Base-by-base conservation (phyloP, 1,284 basidiomycete genomes). In the Marasmius oreades region DNA sequence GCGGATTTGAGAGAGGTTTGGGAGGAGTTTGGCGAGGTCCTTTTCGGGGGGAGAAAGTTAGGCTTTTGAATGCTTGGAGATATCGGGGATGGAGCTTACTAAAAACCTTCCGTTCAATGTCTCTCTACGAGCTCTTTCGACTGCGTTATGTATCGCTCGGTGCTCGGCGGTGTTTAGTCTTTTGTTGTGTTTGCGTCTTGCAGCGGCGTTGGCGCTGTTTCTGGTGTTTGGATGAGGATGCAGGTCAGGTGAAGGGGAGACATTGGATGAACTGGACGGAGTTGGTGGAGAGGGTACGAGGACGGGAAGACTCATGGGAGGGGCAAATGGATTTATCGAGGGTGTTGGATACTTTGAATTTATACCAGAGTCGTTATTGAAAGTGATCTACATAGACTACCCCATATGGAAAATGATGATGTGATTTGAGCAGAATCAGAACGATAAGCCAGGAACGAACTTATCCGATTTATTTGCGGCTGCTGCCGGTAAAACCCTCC, bases 91-190 rank as follows among this genome's bases (percentile, higher is more conserved):
- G 52, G 34, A 52, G 78, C 85, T 64, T 67, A 87, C 90, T 65
- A 95, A 75, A 77, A 97, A 97, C 59, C 93, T 84, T 52, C 88
- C 81, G 70, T 97, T 97, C 59, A 97, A 77, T 24, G 90, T 94
- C 77, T 97, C 95, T 56, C 94, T 80, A 51, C 95, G 84, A 66
- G 91, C 90, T 57, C 95, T 82, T 76, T 97, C 95, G 58, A 96
- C 92, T 33, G 95, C 95, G 68, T 98, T 98, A 76, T 97, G 94
- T 37, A 91, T 93, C 4, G 93, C 92, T 48, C 94, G 81, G 70
- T 93, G 90, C 71, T 96, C 95, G 59, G 94, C 94, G 45, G 93
- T 96, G 74, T 95, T 95, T 57, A 92, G 92, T 34, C 93, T 84
- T 63, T 84, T 80, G 71, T 79, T 86, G 67, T 86, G 85, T 71